Evolutionary conservation across 2,329 filamentous ascomycete species (phyloP), one percentile per base, ranked within the genome.

Genomic region (Emmonsiellopsis sp.): DNA sequence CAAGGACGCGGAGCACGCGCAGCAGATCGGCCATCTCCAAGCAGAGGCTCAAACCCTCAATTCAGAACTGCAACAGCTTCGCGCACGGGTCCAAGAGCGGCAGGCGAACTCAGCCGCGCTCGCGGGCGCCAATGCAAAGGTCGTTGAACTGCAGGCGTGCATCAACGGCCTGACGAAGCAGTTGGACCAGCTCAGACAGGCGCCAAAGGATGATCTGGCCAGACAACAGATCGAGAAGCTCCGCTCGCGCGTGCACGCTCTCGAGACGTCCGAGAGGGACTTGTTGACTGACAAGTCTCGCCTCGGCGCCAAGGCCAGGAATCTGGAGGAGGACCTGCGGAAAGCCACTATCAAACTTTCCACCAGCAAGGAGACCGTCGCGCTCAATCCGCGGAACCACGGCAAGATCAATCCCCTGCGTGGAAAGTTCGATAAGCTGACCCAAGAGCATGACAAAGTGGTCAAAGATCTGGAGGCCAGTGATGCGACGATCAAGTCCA

Each of bases 241-340:
- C 27, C 52, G 39, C 40, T 10, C 32, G 14, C 14, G 17, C 13
- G 49, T 52, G 49, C 42, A 49, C 46, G 36, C 27, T 31, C 49
- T 42, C 21, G 31, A 54, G 43, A 37, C 58, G 31, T 9, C 6
- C 7, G 53, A 51, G 17, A 40, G 44, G 11, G 57, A 53, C 9
- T 42, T 60, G 42, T 56, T 44, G 11, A 54, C 61, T 17, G 55
- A 60, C 11, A 56, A 58, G 31, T 31, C 62, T 17, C 51, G 53
- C 33, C 59, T 52, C 55, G 39, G 46, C 43, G 57, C 52, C 42
- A 42, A 40, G 49, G 53, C 45, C 31, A 49, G 44, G 3, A 57
- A 56, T 37, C 51, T 62, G 17, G 54, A 60, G 42, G 56, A 48
- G 1, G 54, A 63, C 37, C 56, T 53, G 27, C 56, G 52, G 33